phyloP scores from a whole-genome alignment of 2,329 filamentous ascomycete species.

The Ascocoryne sarcoides region DNA sequence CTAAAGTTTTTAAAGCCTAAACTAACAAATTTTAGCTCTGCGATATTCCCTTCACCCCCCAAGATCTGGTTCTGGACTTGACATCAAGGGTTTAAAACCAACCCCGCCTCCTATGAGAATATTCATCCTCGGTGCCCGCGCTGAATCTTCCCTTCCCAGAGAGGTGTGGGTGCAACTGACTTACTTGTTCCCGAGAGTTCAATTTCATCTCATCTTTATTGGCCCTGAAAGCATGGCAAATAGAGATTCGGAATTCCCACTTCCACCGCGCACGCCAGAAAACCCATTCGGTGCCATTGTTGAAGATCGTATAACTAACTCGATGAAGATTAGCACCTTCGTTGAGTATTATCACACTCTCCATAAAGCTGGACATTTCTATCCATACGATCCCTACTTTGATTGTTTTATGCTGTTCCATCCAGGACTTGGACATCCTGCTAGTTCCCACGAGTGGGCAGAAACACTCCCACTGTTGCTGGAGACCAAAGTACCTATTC shows the following conservation, averaged over 20 bases:
- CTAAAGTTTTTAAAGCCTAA: neutral
- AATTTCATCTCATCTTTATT: constrained; percentile 87
- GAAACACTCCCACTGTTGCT: constrained; percentile 82
- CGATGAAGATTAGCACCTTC: constrained; percentile 94
- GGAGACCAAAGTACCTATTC: constrained; percentile 90
- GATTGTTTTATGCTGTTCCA: constrained; percentile 97
- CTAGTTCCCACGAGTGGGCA: constrained; percentile 87
- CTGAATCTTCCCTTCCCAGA: constrained; percentile 92
- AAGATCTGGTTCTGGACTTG: constrained; percentile 61
- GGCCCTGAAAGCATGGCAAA: constrained; percentile 95
- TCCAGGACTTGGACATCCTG: constrained; percentile 88
- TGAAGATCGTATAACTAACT: constrained; percentile 79
- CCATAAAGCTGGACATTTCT: constrained; percentile 82
- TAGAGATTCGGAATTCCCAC: constrained; percentile 83
- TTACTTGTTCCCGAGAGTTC: constrained; percentile 89
- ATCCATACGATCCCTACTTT: constrained; percentile 95
- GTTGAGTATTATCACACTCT: constrained; percentile 98
- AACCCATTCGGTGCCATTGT: constrained; percentile 94
- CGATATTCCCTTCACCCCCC: constrained; percentile 91
- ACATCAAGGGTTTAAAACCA: constrained; percentile 70
- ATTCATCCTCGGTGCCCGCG: constrained; percentile 88
- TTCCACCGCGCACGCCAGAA: constrained; percentile 71
- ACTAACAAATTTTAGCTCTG: constrained; percentile 49
- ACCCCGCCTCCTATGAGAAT: constrained; percentile 83
- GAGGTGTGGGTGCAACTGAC: constrained; percentile 90